phyloP scores from a whole-genome alignment of 2,329 filamentous ascomycete species.

The Neofusicoccum ribis region DNA sequence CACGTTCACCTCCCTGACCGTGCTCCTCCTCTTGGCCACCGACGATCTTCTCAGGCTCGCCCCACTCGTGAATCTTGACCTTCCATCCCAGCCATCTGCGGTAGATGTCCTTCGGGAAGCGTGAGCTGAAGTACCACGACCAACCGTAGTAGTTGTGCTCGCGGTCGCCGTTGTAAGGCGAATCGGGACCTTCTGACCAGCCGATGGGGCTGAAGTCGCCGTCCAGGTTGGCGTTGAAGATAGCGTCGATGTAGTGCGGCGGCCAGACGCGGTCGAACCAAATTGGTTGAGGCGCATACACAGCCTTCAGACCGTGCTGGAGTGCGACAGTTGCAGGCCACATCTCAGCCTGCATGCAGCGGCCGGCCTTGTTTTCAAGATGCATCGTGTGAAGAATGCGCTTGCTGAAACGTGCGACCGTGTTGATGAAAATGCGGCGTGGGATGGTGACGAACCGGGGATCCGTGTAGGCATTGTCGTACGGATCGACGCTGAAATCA shows the following conservation, averaged over 20 bases:
- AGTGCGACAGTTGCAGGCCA: slow-evolving; percentile 86
- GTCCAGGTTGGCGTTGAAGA: slow-evolving; percentile 71
- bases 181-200: slow-evolving; percentile 46
- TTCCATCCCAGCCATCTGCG: slow-evolving; percentile 81
- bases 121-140: slow-evolving; percentile 89
- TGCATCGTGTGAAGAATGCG: slow-evolving; percentile 85
- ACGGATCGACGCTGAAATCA: slow-evolving; percentile 80
- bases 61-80: slow-evolving; percentile 76
- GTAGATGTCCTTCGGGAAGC: slow-evolving; percentile 80
- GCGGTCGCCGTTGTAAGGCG: slow-evolving; percentile 59
- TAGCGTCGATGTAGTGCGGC: slow-evolving; percentile 69
- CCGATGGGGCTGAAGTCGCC: slow-evolving; percentile 62
- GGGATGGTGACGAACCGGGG: slow-evolving; percentile 53
- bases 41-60: slow-evolving; percentile 67
- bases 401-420: slow-evolving; percentile 78
- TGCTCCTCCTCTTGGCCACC: slow-evolving; percentile 41
- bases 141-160: slow-evolving; percentile 87
- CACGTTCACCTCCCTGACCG: slow-evolving; percentile 30
- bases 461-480: slow-evolving; percentile 56
- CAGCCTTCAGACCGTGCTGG: slow-evolving; percentile 90
- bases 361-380: slow-evolving; percentile 80
- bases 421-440: slow-evolving; percentile 85
- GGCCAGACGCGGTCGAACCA: slow-evolving; percentile 90
- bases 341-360: slow-evolving; percentile 95
- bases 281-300: slow-evolving; percentile 85